Conservation (phyloP, 805 yeast genomes). For the Kodamaea nitidulidarum region DNA sequence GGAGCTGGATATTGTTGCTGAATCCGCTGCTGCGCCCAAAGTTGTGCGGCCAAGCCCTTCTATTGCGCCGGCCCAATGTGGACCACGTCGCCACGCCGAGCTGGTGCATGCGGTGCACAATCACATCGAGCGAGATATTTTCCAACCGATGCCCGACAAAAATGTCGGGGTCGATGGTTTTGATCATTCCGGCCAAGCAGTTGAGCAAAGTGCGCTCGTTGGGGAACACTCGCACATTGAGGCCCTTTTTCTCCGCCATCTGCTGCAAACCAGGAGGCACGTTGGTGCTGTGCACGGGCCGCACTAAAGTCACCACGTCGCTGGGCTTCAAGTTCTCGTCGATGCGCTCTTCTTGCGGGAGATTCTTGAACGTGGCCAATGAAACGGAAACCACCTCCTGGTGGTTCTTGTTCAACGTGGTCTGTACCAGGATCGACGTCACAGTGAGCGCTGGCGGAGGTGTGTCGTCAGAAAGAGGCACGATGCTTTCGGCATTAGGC, state of each 20-base stretch:
- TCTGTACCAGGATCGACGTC: conserved; percentile 73
- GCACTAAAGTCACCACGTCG: conserved; percentile 63
- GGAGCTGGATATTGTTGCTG: conserved; percentile 51
- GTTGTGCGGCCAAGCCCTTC: conserved; percentile 74
- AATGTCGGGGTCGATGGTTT: conserved; percentile 83
- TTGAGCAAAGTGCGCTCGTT: conserved; percentile 72
- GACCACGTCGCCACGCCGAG: conserved; percentile 74
- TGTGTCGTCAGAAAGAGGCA: conserved; percentile 43
- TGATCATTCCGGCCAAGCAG: conserved; percentile 68
- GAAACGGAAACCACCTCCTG: conserved; percentile 89
- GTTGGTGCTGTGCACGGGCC: conserved; percentile 65
- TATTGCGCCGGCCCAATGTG: conserved; percentile 73
- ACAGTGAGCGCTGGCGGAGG: conserved; percentile 65
- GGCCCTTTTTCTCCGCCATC: conserved; percentile 51
- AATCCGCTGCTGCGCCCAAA: conserved; percentile 51
- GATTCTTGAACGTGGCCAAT: conserved; percentile 60
- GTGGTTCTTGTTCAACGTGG: conserved; percentile 71
- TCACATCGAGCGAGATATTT: conserved; percentile 68
- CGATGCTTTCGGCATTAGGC: conserved; percentile 42
- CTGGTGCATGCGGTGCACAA: conserved; percentile 77
- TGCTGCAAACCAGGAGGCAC: conserved; percentile 76
- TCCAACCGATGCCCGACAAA: conserved; percentile 86
- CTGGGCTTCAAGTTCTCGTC: conserved; percentile 59
- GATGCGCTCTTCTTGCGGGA: conserved; percentile 74
- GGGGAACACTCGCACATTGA: conserved; percentile 55